phyloP scores from a whole-genome alignment of 768 basidiomycete genomes.

The Trichaptum fuscoviolaceum region DNA sequence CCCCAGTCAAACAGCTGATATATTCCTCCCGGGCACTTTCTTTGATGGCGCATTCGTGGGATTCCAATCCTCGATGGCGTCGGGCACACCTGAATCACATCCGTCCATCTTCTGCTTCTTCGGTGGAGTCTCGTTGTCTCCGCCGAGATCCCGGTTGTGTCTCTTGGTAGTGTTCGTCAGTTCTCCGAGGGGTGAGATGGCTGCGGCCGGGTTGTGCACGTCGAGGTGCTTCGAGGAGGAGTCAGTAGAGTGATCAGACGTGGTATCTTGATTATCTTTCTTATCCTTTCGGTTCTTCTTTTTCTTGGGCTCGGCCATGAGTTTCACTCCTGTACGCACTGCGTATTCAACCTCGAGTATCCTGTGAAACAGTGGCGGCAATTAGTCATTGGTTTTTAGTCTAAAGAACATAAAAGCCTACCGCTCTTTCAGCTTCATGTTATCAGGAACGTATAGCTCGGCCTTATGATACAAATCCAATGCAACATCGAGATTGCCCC shows the following conservation, averaged over 20 bases:
- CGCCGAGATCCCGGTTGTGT: neutral
- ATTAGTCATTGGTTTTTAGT: too few species aligned
- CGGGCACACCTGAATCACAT: neutral
- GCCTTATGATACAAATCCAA: constrained; percentile 81
- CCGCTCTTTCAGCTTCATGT: constrained; percentile 83
- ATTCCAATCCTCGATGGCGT: neutral
- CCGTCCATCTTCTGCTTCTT: constrained; percentile 2
- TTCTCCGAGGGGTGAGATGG: neutral
- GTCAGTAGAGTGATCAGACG: too few species aligned
- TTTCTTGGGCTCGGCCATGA: constrained; percentile 51
- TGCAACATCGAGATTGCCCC: constrained; percentile 76
- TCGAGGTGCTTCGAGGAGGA: neutral
- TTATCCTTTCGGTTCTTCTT: constrained; percentile 40
- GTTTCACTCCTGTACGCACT: constrained; percentile 55
- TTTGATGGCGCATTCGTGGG: neutral
- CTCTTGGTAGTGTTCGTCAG: neutral
- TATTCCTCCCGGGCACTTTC: neutral
- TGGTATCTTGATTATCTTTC: constrained; percentile 16
- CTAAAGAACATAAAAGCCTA: constrained; percentile 26
- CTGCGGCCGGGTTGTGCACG: neutral
- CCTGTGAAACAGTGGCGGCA: constrained; percentile 31
- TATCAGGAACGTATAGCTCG: constrained; percentile 79
- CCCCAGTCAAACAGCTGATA: neutral
- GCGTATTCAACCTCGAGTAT: constrained; percentile 83
- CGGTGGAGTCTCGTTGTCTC: neutral